These are phyloP conservation scores for Psilocybe mexicana DNA, from an alignment of 1,284 basidiomycete genomes.

Conservation along the genomic window DNA sequence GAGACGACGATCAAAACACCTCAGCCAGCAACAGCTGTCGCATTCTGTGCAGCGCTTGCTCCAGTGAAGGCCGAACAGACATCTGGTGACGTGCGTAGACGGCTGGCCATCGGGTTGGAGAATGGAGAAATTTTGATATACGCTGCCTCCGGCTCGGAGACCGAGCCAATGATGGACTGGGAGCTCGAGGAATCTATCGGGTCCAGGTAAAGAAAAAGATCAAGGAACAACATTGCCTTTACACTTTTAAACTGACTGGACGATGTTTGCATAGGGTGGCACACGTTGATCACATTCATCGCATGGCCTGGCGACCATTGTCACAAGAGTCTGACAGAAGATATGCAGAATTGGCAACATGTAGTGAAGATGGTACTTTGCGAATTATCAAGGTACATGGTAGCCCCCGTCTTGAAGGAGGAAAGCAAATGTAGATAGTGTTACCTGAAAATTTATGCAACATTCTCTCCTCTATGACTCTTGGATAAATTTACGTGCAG, in stretches of 20 bases:
- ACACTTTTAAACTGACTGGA: neutral
- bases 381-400: slow-evolving; percentile 47
- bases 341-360: slow-evolving; percentile 44
- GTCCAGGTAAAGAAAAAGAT: slow-evolving; percentile 41
- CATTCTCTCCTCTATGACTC: too few species aligned
- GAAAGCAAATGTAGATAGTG: too few species aligned
- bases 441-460: too few species aligned
- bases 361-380: slow-evolving; percentile 81
- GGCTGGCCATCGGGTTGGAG: slow-evolving; percentile 73
- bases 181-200: slow-evolving; percentile 43
- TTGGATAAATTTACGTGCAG: too few species aligned
- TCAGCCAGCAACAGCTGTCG: slow-evolving; percentile 73
- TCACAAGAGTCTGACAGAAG: slow-evolving; percentile 7
- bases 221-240: neutral
- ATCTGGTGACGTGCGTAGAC: slow-evolving; percentile 36
- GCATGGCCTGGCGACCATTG: slow-evolving; percentile 64
- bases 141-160: slow-evolving; percentile 29
- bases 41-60: slow-evolving; percentile 45
- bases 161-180: slow-evolving; percentile 47
- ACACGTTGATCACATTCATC: slow-evolving; percentile 71
- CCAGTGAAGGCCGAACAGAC: slow-evolving; percentile 18
- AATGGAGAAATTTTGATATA: slow-evolving; percentile 67
- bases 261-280: slow-evolving; percentile 44
- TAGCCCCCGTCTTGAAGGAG: too few species aligned
- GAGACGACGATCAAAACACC: slow-evolving; percentile 57